A percentile compares a stretch with the other conserved stretches of the same genome.
Conservation (phyloP, 371 early-diverging fungal genomes). For the Mortierella sp. region DNA sequence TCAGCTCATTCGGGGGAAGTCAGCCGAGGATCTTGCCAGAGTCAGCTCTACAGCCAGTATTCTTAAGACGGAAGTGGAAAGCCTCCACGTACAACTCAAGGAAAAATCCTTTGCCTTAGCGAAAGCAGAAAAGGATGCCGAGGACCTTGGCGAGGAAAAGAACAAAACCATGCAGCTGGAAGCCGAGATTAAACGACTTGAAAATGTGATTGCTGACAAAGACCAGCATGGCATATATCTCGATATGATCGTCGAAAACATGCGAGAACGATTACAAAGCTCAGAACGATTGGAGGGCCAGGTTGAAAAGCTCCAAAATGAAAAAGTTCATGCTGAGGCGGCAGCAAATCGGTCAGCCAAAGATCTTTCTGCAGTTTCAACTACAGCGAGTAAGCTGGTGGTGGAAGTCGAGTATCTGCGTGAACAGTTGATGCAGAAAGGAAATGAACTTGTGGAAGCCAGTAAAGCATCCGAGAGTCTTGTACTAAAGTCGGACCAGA, state of each 20-base stretch:
- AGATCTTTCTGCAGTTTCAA: slow-evolving; percentile 22
- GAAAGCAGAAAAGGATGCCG: slow-evolving; percentile 7
- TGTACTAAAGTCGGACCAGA: slow-evolving; percentile 9
- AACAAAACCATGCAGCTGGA: slow-evolving; percentile 13
- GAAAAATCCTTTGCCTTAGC: slow-evolving; percentile 11
- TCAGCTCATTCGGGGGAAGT: slow-evolving; percentile 8
- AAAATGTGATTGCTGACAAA: slow-evolving; percentile 22
- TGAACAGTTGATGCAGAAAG: slow-evolving; percentile 10
- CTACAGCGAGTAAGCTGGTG: slow-evolving; percentile 16
- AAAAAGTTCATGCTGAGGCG: not conserved
- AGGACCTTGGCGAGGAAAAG: slow-evolving; percentile 13
- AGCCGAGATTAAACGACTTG: slow-evolving; percentile 21
- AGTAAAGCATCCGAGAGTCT: slow-evolving; percentile 9
- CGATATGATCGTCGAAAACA: slow-evolving; percentile 11
- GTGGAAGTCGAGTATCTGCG: slow-evolving; percentile 22
- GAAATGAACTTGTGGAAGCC: slow-evolving; percentile 5
- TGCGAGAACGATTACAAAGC: slow-evolving; percentile 4
- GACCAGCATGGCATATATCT: slow-evolving; percentile 10
- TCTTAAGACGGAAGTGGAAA: slow-evolving; percentile 23
- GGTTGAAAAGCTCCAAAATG: slow-evolving; percentile 15
- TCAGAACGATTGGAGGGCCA: slow-evolving; percentile 3
- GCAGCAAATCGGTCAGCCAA: slow-evolving; percentile 5
- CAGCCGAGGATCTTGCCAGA: slow-evolving; percentile 19
- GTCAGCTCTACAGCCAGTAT: slow-evolving; percentile 32
- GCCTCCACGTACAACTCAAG: slow-evolving; percentile 24